These are phyloP conservation scores for Petunia hybrid DNA, from an alignment of 305 asterid genomes.

Conservation along the genomic window DNA sequence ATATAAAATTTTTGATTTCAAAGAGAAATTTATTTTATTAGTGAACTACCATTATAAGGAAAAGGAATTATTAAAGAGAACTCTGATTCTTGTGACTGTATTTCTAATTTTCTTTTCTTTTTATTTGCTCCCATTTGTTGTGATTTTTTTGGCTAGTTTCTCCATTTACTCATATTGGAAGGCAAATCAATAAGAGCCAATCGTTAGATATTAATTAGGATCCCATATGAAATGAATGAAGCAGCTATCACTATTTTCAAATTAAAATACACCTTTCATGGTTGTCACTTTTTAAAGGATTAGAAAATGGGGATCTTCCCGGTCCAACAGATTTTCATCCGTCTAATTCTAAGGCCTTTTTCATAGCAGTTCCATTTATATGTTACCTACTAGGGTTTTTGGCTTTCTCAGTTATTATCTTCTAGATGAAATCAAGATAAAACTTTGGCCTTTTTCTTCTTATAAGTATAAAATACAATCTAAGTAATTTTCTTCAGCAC, in stretches of 20 bases:
- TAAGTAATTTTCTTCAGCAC: too few species aligned
- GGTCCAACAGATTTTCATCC: slow-evolving; percentile 43
- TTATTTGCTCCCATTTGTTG: neutral
- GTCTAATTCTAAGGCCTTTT: slow-evolving; percentile 27
- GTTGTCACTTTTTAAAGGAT: slow-evolving; percentile 14
- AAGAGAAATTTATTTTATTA: too few species aligned
- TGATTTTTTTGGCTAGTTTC: too few species aligned
- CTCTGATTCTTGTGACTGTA: too few species aligned
- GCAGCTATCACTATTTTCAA: slow-evolving; percentile 25
- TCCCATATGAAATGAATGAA: neutral
- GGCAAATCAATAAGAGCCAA: slow-evolving; percentile 23
- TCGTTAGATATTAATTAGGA: neutral
- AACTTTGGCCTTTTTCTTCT: neutral
- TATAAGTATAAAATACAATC: neutral
- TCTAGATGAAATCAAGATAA: neutral
- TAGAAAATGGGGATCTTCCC: neutral
- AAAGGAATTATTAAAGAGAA: too few species aligned
- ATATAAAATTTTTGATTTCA: too few species aligned
- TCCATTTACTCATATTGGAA: neutral
- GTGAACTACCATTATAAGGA: too few species aligned
- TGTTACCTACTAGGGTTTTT: slow-evolving; percentile 7
- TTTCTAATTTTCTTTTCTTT: neutral
- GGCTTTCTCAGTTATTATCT: too few species aligned
- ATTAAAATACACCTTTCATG: slow-evolving; percentile 19
- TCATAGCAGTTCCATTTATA: neutral